phyloP scores from a whole-genome alignment of 345 rosid genomes.

The Lagerstroemia speciosa region DNA sequence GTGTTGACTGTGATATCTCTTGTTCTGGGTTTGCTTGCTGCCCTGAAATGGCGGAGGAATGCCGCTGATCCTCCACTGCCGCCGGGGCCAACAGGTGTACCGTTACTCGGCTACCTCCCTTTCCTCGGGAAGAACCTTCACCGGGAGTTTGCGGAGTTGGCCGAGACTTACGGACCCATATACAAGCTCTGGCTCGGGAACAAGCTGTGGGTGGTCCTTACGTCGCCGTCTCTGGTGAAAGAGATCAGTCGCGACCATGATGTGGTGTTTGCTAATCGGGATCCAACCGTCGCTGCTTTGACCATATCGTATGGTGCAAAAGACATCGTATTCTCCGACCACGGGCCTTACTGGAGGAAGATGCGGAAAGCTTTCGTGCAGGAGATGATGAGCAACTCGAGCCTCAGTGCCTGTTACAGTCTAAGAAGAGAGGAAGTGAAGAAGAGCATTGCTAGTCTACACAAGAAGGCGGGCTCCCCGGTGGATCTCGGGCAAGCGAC shows the following conservation, averaged over 20 bases:
- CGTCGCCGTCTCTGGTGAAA: constrained; percentile 24
- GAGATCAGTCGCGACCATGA: constrained; percentile 34
- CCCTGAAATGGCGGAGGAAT: background rate
- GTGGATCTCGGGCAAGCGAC: constrained; percentile 23
- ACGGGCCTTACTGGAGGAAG: constrained; percentile 21
- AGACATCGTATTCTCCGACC: constrained; percentile 22
- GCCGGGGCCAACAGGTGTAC: constrained; percentile 33
- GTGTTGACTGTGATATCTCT: background rate
- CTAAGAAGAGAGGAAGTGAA: constrained; percentile 20
- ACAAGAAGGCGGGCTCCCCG: constrained; percentile 8
- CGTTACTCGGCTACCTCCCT: constrained; percentile 37
- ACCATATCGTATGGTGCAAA: constrained; percentile 16
- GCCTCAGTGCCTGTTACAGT: constrained; percentile 21
- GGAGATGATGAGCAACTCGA: constrained; percentile 25
- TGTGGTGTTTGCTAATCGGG: constrained; percentile 20
- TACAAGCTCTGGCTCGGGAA: constrained; percentile 30
- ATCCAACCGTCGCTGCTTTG: constrained; percentile 13
- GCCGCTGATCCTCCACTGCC: constrained; percentile 2
- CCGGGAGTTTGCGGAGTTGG: constrained; percentile 20
- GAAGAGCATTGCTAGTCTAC: constrained; percentile 12
- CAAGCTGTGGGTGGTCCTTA: constrained; percentile 22
- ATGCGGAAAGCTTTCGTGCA: constrained; percentile 25
- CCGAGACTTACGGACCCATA: constrained; percentile 25
- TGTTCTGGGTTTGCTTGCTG: background rate
- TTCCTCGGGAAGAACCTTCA: constrained; percentile 25